A percentile compares a stretch with the other conserved stretches of the same genome.
Evolutionary conservation across 257 asterid species (phyloP).

Genomic region (Echium plantagineum): DNA sequence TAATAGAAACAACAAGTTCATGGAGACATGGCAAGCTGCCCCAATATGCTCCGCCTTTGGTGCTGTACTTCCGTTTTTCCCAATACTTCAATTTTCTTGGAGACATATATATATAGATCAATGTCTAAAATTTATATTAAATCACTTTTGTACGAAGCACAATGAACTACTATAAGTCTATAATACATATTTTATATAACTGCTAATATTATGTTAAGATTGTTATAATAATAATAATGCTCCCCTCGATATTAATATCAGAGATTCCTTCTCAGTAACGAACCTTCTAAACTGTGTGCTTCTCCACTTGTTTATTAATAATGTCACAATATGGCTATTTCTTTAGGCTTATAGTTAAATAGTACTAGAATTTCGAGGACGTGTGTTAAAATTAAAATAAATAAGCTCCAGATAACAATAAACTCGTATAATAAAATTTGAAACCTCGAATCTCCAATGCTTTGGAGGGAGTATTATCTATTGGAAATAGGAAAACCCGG

Average conservation of each 20-base stretch:
- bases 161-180: too few relatives aligned
- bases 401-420: too few relatives aligned
- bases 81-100: conserved; percentile 17
- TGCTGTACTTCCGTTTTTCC: conserved; percentile 21
- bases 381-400: too few relatives aligned
- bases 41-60: conserved; percentile 47
- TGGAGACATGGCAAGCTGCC: conserved; percentile 33
- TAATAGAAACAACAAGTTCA: conserved; percentile 4
- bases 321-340: neutral
- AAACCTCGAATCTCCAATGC: too few relatives aligned
- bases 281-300: conserved; percentile 58
- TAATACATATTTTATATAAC: neutral
- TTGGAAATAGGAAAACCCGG: neutral
- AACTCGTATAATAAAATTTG: too few relatives aligned
- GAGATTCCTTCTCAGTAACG: conserved; percentile 42
- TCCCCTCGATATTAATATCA: conserved; percentile 27
- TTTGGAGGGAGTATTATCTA: too few relatives aligned
- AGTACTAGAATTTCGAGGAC: neutral
- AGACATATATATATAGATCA: neutral
- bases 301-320: neutral
- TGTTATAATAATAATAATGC: conserved; percentile 1
- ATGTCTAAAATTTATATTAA: neutral
- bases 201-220: neutral
- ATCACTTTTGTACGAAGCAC: neutral
- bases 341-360: neutral